Evolutionary conservation across 2,329 filamentous ascomycete genomes (phyloP).

Genomic region (Huntiella savannae): DNA sequence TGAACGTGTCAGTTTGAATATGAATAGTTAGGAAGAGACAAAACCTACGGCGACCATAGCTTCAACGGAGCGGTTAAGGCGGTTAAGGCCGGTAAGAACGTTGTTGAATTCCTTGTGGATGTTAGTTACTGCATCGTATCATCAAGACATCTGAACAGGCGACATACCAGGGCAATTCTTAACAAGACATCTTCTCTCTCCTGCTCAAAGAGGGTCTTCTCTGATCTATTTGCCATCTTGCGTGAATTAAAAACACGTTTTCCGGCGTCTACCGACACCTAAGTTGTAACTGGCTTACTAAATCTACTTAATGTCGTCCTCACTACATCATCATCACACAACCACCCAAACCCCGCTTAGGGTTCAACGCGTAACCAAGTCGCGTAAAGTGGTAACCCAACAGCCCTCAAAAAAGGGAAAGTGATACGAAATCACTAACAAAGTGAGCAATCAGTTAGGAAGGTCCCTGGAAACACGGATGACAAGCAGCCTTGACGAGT

Average conservation of each 20-base stretch:
- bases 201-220: conserved; percentile 52
- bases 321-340: no score
- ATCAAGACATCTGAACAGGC: background rate
- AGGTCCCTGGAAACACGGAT: no score
- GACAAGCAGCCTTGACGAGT: background rate
- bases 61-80: conserved; percentile 79
- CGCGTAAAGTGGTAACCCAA: no score
- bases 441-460: background rate
- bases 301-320: no score
- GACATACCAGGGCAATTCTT: conserved; percentile 50
- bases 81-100: conserved; percentile 89
- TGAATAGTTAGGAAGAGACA: background rate
- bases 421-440: background rate
- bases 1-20: conserved; percentile 18
- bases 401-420: background rate
- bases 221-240: background rate
- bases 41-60: conserved; percentile 62
- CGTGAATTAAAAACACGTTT: background rate
- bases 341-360: no score
- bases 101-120: conserved; percentile 52
- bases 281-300: no score
- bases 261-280: no score
- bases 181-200: conserved; percentile 52
- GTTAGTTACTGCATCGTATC: background rate
- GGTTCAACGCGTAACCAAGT: no score